Evolutionary conservation across 116 monocot species (phyloP).

Genomic region (Posidonia oceanica): DNA sequence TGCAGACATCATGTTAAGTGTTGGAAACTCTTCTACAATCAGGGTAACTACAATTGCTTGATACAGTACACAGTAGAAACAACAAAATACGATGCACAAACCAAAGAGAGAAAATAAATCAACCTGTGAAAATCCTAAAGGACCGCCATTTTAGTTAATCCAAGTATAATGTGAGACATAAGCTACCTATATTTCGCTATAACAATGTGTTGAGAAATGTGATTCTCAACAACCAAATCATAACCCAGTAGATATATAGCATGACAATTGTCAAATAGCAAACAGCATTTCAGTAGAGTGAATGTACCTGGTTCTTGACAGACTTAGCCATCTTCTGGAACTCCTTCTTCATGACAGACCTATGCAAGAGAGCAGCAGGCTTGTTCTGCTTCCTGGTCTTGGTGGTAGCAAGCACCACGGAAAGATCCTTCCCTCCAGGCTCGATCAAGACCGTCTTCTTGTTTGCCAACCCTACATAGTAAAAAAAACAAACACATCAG

Average conservation of each 20-base stretch:
- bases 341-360: conserved; percentile 72
- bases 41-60: no score
- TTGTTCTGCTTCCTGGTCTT: conserved; percentile 79
- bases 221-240: background rate
- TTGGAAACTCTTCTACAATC: no score
- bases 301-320: conserved; percentile 56
- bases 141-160: background rate
- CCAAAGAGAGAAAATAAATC: background rate
- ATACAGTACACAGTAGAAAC: no score
- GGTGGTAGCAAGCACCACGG: conserved; percentile 43
- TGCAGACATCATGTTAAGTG: no score
- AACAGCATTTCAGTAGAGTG: background rate
- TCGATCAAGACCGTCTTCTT: conserved; percentile 64
- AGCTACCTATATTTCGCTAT: background rate
- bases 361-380: conserved; percentile 33
- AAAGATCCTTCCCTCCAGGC: conserved; percentile 45
- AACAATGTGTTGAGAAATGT: background rate
- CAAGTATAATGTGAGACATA: background rate
- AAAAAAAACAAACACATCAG: no score
- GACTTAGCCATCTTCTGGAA: conserved; percentile 70
- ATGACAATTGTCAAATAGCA: background rate
- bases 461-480: conserved; percentile 54
- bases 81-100: no score
- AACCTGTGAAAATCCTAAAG: background rate
- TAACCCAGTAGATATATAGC: background rate